Evolutionary conservation across 805 yeast species (phyloP).

Genomic region (Blastobotrys chiropterorum): DNA sequence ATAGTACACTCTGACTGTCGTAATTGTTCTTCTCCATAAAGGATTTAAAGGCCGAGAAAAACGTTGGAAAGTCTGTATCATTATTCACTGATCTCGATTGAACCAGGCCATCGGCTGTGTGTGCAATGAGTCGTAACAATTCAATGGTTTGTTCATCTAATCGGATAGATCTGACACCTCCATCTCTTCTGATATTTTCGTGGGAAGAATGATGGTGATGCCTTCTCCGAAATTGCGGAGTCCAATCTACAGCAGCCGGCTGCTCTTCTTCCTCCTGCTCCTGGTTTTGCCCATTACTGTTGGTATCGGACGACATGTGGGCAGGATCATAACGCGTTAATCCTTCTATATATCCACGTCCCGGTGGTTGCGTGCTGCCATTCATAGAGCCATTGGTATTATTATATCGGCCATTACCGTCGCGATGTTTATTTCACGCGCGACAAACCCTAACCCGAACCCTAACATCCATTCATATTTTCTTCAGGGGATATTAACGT

Average conservation of each 20-base stretch:
- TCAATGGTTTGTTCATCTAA: slow-evolving; percentile 13
- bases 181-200: not conserved
- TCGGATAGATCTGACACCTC: not conserved
- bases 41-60: slow-evolving; percentile 11
- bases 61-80: slow-evolving; percentile 13
- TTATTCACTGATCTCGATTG: not conserved
- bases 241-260: slow-evolving; percentile 1
- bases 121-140: slow-evolving; percentile 14
- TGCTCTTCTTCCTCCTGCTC: slow-evolving; percentile 3
- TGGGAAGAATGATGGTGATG: not conserved
- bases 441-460: not conserved
- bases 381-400: not conserved
- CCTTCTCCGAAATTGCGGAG: slow-evolving; percentile 2
- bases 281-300: not conserved
- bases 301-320: slow-evolving; percentile 3
- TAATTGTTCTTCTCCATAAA: slow-evolving; percentile 12
- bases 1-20: slow-evolving; percentile 7
- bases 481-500: too few relatives aligned
- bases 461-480: too few relatives aligned
- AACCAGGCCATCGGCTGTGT: slow-evolving; percentile 14
- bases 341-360: slow-evolving; percentile 4
- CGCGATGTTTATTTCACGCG: not conserved
- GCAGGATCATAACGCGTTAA: slow-evolving; percentile 13
- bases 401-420: not conserved
- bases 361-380: not conserved